Evolutionary conservation across 805 yeast genomes (phyloP).

Genomic region (Candida hungchunana): DNA sequence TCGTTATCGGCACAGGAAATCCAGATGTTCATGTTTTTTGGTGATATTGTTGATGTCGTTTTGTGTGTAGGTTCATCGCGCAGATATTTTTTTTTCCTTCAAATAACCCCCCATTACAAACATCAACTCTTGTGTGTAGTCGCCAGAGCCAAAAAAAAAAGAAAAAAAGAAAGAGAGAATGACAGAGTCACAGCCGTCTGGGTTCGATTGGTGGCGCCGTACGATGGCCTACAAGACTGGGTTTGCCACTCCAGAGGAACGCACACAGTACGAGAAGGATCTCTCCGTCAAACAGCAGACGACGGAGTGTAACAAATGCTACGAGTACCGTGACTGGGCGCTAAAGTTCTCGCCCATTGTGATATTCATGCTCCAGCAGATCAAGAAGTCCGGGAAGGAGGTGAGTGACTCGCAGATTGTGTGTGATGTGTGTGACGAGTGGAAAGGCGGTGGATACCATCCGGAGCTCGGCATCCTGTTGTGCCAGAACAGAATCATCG

Average conservation of each 20-base stretch:
- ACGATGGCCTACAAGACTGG: slow-evolving; percentile 70
- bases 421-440: slow-evolving; percentile 82
- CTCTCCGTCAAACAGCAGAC: slow-evolving; percentile 38
- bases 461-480: slow-evolving; percentile 83
- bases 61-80: too few relatives aligned
- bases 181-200: background rate
- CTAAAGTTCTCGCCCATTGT: slow-evolving; percentile 79
- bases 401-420: slow-evolving; percentile 49
- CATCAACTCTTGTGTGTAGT: too few relatives aligned
- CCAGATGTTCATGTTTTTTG: slow-evolving; percentile 96
- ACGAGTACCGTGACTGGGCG: slow-evolving; percentile 76
- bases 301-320: slow-evolving; percentile 63
- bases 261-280: slow-evolving; percentile 55
- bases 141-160: background rate
- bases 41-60: too few relatives aligned
- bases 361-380: slow-evolving; percentile 79
- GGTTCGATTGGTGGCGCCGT: slow-evolving; percentile 78
- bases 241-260: slow-evolving; percentile 51
- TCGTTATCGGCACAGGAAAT: slow-evolving; percentile 90
- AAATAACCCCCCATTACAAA: too few relatives aligned
- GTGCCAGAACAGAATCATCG: slow-evolving; percentile 70
- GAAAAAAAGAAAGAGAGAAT: background rate
- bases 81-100: too few relatives aligned
- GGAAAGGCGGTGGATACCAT: slow-evolving; percentile 87
- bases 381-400: slow-evolving; percentile 54